Conservation (phyloP, 192 early-diverging fungal species). For the Geranomyces michiganensis region DNA sequence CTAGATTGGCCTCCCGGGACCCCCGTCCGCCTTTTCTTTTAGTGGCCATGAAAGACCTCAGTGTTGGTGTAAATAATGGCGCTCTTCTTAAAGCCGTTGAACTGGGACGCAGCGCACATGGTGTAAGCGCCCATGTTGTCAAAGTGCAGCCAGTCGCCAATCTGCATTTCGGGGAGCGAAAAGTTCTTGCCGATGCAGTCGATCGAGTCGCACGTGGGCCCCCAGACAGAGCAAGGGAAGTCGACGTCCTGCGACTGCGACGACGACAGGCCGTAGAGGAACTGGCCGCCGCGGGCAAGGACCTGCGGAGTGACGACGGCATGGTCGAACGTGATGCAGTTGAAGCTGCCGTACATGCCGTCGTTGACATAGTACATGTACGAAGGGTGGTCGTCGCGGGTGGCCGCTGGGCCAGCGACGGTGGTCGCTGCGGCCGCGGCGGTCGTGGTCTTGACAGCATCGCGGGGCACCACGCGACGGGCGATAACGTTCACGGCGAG, state of each 20-base stretch:
- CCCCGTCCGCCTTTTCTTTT: no score
- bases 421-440: slow-evolving; percentile 7
- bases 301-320: slow-evolving; percentile 72
- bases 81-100: slow-evolving; percentile 78
- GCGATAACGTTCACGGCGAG: slow-evolving; percentile 92
- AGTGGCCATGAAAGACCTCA: no score
- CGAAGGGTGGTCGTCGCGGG: slow-evolving; percentile 50
- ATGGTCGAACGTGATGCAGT: slow-evolving; percentile 98
- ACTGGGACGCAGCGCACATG: slow-evolving; percentile 71
- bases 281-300: slow-evolving; percentile 55
- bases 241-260: slow-evolving; percentile 31
- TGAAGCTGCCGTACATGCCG: slow-evolving; percentile 97
- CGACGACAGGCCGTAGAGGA: slow-evolving; percentile 31
- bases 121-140: slow-evolving; percentile 99
- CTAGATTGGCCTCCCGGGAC: no score
- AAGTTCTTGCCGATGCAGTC: slow-evolving; percentile 80
- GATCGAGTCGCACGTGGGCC: slow-evolving; percentile 98
- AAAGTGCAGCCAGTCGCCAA: slow-evolving; percentile 96
- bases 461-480: slow-evolving; percentile 72
- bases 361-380: slow-evolving; percentile 97
- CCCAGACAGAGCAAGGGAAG: slow-evolving; percentile 83
- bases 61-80: slow-evolving; percentile 88
- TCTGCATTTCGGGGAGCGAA: slow-evolving; percentile 77
- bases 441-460: slow-evolving; percentile 25
- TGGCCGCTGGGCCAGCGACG: slow-evolving; percentile 15